Evolutionary conservation across 495 filamentous ascomycete genomes (phyloP).

Genomic region (Daldinia caldariorum): DNA sequence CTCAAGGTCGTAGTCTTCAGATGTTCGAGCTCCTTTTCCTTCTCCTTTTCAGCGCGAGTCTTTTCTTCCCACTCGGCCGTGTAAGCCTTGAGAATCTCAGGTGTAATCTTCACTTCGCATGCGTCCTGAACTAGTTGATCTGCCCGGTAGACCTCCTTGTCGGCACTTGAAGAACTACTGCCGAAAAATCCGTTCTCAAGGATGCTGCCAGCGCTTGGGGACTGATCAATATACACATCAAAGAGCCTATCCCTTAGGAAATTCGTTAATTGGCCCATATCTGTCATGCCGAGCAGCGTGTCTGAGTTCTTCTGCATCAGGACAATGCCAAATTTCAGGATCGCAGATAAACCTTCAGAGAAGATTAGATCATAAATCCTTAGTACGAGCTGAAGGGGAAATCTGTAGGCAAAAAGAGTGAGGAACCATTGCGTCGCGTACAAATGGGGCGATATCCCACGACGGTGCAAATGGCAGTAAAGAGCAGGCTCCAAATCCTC

Average conservation of each 20-base stretch:
- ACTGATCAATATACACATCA: constrained; percentile 94
- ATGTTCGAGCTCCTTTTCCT: constrained; percentile 82
- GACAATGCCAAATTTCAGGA: constrained; percentile 91
- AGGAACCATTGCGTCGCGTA: constrained; percentile 99
- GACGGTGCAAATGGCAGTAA: constrained; percentile 92
- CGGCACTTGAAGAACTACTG: constrained; percentile 78
- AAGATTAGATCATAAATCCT: constrained; percentile 97
- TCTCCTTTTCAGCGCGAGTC: constrained; percentile 76
- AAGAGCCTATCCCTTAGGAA: constrained; percentile 95
- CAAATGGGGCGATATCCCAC: constrained; percentile 86
- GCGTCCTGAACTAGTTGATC: constrained; percentile 94
- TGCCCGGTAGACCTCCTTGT: constrained; percentile 95
- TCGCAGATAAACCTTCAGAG: constrained; percentile 90
- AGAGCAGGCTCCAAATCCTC: constrained; percentile 94
- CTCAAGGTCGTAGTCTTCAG: constrained; percentile 71
- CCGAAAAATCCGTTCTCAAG: constrained; percentile 98
- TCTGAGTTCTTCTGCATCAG: constrained; percentile 93
- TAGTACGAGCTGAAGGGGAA: constrained; percentile 93
- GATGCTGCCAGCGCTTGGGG: constrained; percentile 84
- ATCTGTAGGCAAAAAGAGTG: constrained; percentile 98
- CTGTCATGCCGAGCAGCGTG: constrained; percentile 82
- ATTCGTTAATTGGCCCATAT: constrained; percentile 85
- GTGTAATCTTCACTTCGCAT: constrained; percentile 85
- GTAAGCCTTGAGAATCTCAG: constrained; percentile 81
- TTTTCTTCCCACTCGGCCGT: constrained; percentile 92